Percentiles rank a stretch among this genome's conserved stretches.
Conservation (phyloP, 31 red algal species). For the Asparagopsis taxiformis region DNA sequence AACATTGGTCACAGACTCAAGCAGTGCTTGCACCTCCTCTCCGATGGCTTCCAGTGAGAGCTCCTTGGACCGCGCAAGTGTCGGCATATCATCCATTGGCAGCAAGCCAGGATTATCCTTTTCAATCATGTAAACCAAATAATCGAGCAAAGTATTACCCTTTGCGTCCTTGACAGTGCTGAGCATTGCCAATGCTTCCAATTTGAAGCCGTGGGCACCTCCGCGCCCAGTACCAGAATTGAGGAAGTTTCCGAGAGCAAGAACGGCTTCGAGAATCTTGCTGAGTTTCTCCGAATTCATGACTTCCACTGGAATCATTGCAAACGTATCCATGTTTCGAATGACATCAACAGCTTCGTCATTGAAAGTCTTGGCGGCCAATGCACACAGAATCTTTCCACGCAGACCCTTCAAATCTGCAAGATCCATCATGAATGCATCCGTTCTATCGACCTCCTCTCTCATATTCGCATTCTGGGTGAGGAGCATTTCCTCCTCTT, state of each 20-base stretch:
- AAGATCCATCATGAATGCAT: conserved; percentile 93
- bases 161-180: conserved; percentile 79
- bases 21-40: conserved; percentile 76
- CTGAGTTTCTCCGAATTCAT: conserved; percentile 64
- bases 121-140: conserved; percentile 59
- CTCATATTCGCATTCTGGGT: conserved; percentile 65
- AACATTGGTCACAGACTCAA: conserved; percentile 81
- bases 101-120: conserved; percentile 64
- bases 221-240: conserved; percentile 89
- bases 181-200: conserved; percentile 79
- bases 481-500: conserved; percentile 80
- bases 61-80: conserved; percentile 60
- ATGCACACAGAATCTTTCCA: conserved; percentile 78
- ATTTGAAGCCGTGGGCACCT: conserved; percentile 85
- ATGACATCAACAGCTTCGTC: conserved; percentile 89
- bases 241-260: conserved; percentile 88
- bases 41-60: conserved; percentile 83
- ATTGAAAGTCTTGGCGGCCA: conserved; percentile 86
- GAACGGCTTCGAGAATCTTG: conserved; percentile 58
- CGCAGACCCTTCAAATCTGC: conserved; percentile 71
- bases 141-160: conserved; percentile 74
- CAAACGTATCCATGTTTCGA: conserved; percentile 85
- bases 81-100: conserved; percentile 87
- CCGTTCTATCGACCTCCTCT: conserved; percentile 71
- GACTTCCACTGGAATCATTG: conserved; percentile 82